Evolutionary conservation across 1,284 basidiomycete species (phyloP).

Genomic region (Cystobasidium pallidum): DNA sequence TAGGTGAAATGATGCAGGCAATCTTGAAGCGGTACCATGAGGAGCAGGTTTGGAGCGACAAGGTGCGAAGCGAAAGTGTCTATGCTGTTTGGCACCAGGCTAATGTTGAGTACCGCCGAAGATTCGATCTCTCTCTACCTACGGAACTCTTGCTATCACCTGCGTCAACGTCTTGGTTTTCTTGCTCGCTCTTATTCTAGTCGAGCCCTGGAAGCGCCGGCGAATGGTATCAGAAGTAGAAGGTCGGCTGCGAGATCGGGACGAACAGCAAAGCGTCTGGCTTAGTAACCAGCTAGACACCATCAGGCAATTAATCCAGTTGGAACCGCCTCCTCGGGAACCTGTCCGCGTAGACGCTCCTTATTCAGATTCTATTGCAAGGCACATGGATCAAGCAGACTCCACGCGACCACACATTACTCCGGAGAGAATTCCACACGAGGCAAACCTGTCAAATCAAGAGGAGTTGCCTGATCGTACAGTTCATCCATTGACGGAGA

Average conservation of each 20-base stretch:
- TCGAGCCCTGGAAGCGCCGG: constrained; percentile 91
- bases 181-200: constrained; percentile 77
- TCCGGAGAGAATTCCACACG: neutral
- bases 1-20: constrained; percentile 74
- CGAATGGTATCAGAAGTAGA: constrained; percentile 83
- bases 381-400: neutral
- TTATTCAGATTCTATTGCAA: neutral
- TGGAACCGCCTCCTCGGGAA: neutral
- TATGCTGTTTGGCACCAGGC: neutral
- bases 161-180: constrained; percentile 86
- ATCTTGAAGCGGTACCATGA: constrained; percentile 89
- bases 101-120: constrained; percentile 9
- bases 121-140: constrained; percentile 86
- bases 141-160: constrained; percentile 79
- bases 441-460: neutral
- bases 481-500: too few species aligned
- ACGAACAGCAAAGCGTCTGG: constrained; percentile 59
- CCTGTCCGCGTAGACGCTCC: too few species aligned
- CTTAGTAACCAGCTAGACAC: constrained; percentile 1
- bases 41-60: constrained; percentile 96
- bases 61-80: constrained; percentile 57
- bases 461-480: neutral
- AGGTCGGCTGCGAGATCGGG: constrained; percentile 67
- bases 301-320: neutral
- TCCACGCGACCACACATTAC: neutral